Base-by-base conservation (phyloP, 108 stramenopile species). In the Nitzschia sp. region DNA sequence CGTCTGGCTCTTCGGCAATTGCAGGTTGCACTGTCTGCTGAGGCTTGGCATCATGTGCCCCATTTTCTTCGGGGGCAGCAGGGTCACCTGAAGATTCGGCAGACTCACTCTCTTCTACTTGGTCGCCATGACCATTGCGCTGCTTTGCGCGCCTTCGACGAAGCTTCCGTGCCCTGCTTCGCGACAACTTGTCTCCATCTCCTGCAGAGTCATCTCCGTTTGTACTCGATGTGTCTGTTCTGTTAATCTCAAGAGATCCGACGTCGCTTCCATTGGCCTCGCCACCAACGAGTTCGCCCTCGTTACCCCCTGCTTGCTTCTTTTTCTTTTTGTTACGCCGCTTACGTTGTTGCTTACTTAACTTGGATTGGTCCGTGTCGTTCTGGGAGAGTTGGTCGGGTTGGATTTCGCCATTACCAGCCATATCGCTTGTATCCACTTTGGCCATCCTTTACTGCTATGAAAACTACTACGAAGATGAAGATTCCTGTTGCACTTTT, bases 71-170 rank as follows among this genome's bases (percentile, higher is more conserved):
- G 38, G 38, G 13, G 9, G 38, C 38, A 42, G 38, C 38, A n/a
- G n/a, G n/a, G n/a, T n/a, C n/a, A n/a, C n/a, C n/a, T n/a, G n/a
- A n/a, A n/a, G n/a, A n/a, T n/a, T n/a, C n/a, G n/a, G n/a, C n/a
- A n/a, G n/a, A n/a, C n/a, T n/a, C n/a, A 6, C 13, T 42, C 13
- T 42, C 38, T 42, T 13, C 38, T 42, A 9, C 38, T 13, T 42
- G 38, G 38, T 42, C 38, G 38, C 13, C 38, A 9, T 42, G 9
- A 13, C 13, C 38, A 9, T 3, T 15, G 38, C 25, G 42, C 46
- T 62, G 42, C 61, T 62, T 62, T n/a, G 32, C 18, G n/a, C 61
- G 61, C 23, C 46, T 15, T 25, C 61, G 61, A 26, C 61, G 61
- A 6, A 62, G 42, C 25, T 46, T 62, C 19, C 61, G 61, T 8